Conservation (phyloP, 1,284 basidiomycete genomes). For the Peniophora sp. region DNA sequence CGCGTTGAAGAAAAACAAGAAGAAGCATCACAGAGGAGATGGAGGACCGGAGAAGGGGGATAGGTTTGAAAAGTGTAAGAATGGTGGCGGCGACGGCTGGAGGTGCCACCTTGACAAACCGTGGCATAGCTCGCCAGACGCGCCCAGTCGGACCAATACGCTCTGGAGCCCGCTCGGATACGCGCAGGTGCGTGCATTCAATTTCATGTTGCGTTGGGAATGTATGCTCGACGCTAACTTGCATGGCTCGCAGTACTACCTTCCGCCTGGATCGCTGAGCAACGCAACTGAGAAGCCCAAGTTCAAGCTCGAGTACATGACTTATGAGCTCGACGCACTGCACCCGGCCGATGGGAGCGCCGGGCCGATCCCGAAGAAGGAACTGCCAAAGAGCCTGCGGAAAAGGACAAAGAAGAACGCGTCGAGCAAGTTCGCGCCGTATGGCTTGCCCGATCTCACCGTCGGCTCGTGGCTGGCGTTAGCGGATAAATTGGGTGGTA, state of each 20-base stretch:
- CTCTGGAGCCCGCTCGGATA: conserved; percentile 74
- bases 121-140: conserved; percentile 53
- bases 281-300: conserved; percentile 48
- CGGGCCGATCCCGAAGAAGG: conserved; percentile 55
- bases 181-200: conserved; percentile 54
- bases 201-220: conserved; percentile 2
- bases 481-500: conserved; percentile 40
- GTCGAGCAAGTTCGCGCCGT: conserved; percentile 61
- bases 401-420: conserved; percentile 24
- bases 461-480: conserved; percentile 72
- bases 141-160: conserved; percentile 68
- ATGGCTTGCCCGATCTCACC: conserved; percentile 67
- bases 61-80: conserved; percentile 33
- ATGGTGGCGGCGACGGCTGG: conserved; percentile 47
- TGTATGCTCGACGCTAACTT: too few relatives aligned
- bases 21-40: conserved; percentile 26
- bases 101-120: conserved; percentile 48
- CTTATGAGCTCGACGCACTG: conserved; percentile 39
- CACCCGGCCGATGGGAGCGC: conserved; percentile 21
- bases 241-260: conserved; percentile 53
- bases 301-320: conserved; percentile 78
- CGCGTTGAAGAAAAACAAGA: conserved; percentile 15
- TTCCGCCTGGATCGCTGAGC: conserved; percentile 57
- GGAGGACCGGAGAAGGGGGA: conserved; percentile 24
- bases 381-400: conserved; percentile 53